Conservation (phyloP, 1,284 basidiomycete species). For the Cutaneotrichosporon sp. region DNA sequence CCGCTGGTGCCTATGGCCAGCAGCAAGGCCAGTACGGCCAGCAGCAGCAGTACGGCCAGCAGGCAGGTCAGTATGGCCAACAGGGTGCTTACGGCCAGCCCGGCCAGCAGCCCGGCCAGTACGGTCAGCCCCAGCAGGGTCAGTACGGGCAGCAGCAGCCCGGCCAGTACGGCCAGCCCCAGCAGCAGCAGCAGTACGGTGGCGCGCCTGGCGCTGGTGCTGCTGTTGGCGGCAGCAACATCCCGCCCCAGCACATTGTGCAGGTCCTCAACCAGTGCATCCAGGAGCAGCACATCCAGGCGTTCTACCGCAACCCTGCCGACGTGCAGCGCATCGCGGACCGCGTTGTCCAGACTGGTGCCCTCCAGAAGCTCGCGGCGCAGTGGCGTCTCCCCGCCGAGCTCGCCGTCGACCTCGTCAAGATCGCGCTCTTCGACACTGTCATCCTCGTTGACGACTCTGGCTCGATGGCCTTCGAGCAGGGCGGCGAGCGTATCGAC, state of each 20-base stretch:
- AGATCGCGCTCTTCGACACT: slow-evolving; percentile 53
- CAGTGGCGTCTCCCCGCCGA: slow-evolving; percentile 56
- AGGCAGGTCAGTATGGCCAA: slow-evolving; percentile 31
- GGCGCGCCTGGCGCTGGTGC: slow-evolving; percentile 31
- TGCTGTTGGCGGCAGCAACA: slow-evolving; percentile 35
- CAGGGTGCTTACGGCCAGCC: slow-evolving; percentile 33
- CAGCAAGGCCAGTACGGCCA: slow-evolving; percentile 23
- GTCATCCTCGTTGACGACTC: slow-evolving; percentile 55
- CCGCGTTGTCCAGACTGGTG: slow-evolving; percentile 51
- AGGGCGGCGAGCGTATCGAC: slow-evolving; percentile 52
- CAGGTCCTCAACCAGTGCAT: slow-evolving; percentile 48
- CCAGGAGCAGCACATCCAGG: slow-evolving; percentile 54
- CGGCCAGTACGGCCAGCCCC: slow-evolving; percentile 30
- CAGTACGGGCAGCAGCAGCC: slow-evolving; percentile 31
- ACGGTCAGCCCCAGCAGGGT: slow-evolving; percentile 21
- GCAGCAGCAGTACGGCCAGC: slow-evolving; percentile 24
- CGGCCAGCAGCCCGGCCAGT: slow-evolving; percentile 32
- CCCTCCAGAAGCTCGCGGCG: slow-evolving; percentile 50
- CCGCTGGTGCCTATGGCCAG: slow-evolving; percentile 19
- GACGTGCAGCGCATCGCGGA: slow-evolving; percentile 53
- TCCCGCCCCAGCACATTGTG: slow-evolving; percentile 32
- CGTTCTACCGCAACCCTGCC: slow-evolving; percentile 56
- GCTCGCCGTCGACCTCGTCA: slow-evolving; percentile 54
- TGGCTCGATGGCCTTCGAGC: slow-evolving; percentile 54
- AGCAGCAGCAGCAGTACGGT: slow-evolving; percentile 26